These are phyloP conservation scores for Chytridium lagenaria DNA, from an alignment of 371 early-diverging fungal species.

Conservation along the genomic window DNA sequence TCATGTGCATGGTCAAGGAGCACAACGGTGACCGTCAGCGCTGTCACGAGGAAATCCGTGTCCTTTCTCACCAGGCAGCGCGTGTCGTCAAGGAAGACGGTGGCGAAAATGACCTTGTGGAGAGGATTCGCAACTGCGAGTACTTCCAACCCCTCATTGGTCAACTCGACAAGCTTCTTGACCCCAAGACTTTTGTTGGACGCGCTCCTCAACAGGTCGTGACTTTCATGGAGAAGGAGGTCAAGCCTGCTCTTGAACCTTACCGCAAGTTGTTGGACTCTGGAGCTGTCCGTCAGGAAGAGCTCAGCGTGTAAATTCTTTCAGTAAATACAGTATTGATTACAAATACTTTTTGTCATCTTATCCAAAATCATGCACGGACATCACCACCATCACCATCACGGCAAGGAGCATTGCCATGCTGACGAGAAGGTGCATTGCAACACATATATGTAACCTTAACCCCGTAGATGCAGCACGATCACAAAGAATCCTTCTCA, in stretches of 20 bases:
- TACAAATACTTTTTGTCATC: not conserved
- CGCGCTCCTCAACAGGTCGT: slow-evolving; percentile 95
- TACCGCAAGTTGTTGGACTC: slow-evolving; percentile 60
- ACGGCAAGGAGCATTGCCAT: not conserved
- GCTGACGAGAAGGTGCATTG: no score
- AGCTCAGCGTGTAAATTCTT: slow-evolving; percentile 42
- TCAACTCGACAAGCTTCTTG: slow-evolving; percentile 78
- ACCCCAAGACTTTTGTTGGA: slow-evolving; percentile 93
- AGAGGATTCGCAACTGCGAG: slow-evolving; percentile 77
- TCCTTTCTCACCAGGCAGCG: slow-evolving; percentile 92
- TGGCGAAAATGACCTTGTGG: slow-evolving; percentile 92
- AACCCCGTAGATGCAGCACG: not conserved
- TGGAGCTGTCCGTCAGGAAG: slow-evolving; percentile 47
- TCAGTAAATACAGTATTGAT: no score
- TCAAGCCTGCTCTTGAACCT: slow-evolving; percentile 83
- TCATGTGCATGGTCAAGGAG: slow-evolving; percentile 98
- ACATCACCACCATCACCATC: slow-evolving; percentile 12
- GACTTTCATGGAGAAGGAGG: slow-evolving; percentile 80
- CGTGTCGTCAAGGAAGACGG: slow-evolving; percentile 91
- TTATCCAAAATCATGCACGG: not conserved
- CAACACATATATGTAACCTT: no score
- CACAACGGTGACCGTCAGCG: slow-evolving; percentile 93
- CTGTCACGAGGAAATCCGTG: slow-evolving; percentile 96
- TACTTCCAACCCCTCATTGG: slow-evolving; percentile 90
- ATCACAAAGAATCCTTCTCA: not conserved